Conservation (phyloP, 345 rosid genomes). For the Eutrema japonicum region DNA sequence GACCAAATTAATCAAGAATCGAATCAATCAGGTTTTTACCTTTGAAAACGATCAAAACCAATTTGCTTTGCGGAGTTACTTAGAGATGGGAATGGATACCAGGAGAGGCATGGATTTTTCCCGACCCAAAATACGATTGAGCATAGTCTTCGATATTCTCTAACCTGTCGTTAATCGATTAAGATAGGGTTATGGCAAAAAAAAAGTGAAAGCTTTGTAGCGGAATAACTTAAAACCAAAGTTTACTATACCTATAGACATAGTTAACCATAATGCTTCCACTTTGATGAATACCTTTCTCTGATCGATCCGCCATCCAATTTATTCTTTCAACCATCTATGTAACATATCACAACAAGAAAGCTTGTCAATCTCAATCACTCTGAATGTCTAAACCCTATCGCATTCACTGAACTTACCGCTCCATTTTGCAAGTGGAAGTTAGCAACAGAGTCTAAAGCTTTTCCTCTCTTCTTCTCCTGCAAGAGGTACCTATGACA, state of each 20-base stretch:
- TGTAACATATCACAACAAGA: conserved; percentile 12
- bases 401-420: conserved; percentile 48
- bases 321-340: conserved; percentile 95
- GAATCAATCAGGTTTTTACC: too few relatives aligned
- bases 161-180: conserved; percentile 49
- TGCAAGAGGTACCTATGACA: conserved; percentile 72
- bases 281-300: conserved; percentile 73
- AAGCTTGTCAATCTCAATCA: conserved; percentile 7
- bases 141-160: conserved; percentile 83
- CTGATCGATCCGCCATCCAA: conserved; percentile 91
- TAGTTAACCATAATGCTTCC: conserved; percentile 93
- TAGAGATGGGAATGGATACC: conserved; percentile 43
- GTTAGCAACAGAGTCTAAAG: conserved; percentile 93
- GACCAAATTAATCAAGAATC: conserved; percentile 22
- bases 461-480: conserved; percentile 97
- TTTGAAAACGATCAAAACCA: neutral
- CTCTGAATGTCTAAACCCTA: neutral
- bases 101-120: conserved; percentile 72
- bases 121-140: conserved; percentile 68
- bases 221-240: neutral
- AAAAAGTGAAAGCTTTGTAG: neutral
- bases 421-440: conserved; percentile 99
- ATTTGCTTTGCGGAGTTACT: neutral
- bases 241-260: conserved; percentile 68
- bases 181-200: neutral